Evolutionary conservation across 192 early-diverging fungal genomes (phyloP), one percentile per base, ranked within the genome.

Genomic region (Coemansia sp.): DNA sequence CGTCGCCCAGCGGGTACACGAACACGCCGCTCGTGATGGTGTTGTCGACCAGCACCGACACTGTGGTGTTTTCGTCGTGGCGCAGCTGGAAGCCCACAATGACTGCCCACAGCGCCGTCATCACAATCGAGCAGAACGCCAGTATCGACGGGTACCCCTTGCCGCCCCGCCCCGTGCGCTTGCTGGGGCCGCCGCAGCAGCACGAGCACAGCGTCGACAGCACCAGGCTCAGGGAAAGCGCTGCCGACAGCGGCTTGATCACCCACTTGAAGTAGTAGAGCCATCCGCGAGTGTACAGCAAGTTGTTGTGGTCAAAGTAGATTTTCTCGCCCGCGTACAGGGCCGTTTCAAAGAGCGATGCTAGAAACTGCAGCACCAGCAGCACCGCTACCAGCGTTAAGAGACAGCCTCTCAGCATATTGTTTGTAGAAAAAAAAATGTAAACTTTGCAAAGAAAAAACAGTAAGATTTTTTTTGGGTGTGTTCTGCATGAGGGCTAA

Each of bases 231-330:
- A 77, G 51, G n/a, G 74, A 49, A 16, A 71, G n/a, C 6, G 20
- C 55, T 7, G 64, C 59, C 37, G 74, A 77, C 34, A 77, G 64
- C 30, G 69, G 69, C 55, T 77, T 77, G 15, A 77, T 56, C 1
- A 66, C 74, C 69, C 74, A 77, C 48, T 77, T 77, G 66, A 71
- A 77, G 67, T 67, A 58, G 64, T 71, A 77, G 45, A 59, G 68
- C 74, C 74, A 77, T 11, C 68, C 68, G 49, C 61, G 62, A 16
- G 74, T 64, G 64, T 77, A 77, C 17, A 53, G 42, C 11, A 77
- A 53, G 42, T 66, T 53, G 47, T 77, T 67, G 20, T 77, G 41
- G 51, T 77, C 74, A 5, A 77, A 23, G 42, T 56, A 62, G 36
- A 77, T 51, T 46, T 77, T 71, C 36, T 66, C 68, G 21, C 67